A percentile compares a stretch with the other conserved stretches of the same genome.
These are phyloP conservation scores for Aspergillus puulaauensis DNA, from an alignment of 2,329 filamentous ascomycete genomes.

Conservation along the genomic window DNA sequence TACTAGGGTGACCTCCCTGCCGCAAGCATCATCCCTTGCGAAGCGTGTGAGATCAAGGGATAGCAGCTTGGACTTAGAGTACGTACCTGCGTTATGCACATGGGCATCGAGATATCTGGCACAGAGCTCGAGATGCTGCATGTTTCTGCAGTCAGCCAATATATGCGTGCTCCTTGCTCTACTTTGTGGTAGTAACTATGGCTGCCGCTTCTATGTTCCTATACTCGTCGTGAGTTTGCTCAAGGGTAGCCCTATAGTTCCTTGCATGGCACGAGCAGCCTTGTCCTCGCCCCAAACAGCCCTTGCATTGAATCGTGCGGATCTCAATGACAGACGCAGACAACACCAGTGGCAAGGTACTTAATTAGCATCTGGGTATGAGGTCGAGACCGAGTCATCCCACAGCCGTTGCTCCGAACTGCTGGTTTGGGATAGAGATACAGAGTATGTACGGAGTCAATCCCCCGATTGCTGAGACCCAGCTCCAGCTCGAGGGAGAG, in stretches of 20 bases:
- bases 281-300: background rate
- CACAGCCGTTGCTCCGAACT: background rate
- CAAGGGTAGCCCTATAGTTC: background rate
- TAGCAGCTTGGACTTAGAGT: background rate
- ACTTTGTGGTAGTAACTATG: background rate
- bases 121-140: background rate
- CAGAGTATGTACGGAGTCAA: background rate
- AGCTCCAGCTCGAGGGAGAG: background rate
- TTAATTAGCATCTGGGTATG: background rate
- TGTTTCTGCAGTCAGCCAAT: background rate
- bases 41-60: background rate
- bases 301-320: background rate
- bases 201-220: background rate
- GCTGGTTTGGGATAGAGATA: background rate
- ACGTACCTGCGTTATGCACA: background rate
- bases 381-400: background rate
- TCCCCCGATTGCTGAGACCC: background rate
- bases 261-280: conserved; percentile 1
- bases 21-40: background rate
- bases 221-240: background rate
- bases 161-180: background rate
- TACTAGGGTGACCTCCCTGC: background rate
- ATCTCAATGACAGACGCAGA: background rate
- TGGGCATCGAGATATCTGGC: background rate
- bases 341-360: background rate